Evolutionary conservation across 1,139 yeast genomes (phyloP).

Genomic region (Taphrina sp.): DNA sequence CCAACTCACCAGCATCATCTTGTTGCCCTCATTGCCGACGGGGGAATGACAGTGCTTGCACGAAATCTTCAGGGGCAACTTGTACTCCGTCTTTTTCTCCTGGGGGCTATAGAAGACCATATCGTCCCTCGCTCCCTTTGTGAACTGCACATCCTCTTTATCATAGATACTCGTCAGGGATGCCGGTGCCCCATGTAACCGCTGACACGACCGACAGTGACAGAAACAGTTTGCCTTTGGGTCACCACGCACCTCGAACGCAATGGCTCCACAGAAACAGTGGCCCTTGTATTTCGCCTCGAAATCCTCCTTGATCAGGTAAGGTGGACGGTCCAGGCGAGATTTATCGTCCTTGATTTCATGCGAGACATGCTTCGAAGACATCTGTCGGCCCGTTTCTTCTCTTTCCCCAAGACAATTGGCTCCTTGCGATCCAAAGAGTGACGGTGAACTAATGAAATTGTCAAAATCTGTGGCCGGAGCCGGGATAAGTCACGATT

Average conservation of each 20-base stretch:
- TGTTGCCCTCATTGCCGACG: constrained; percentile 27
- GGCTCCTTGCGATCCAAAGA: too few relatives aligned
- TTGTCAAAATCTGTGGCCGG: too few relatives aligned
- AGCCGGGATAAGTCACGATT: too few relatives aligned
- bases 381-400: too few relatives aligned
- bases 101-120: constrained; percentile 28
- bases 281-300: constrained; percentile 12
- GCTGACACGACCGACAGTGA: constrained; percentile 30
- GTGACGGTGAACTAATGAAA: too few relatives aligned
- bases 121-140: constrained; percentile 10
- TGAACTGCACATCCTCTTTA: constrained; percentile 12
- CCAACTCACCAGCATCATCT: constrained; percentile 23
- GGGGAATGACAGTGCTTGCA: constrained; percentile 20
- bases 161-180: constrained; percentile 20
- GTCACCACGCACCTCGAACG: constrained; percentile 8
- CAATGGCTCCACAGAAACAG: constrained; percentile 27
- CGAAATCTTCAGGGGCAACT: constrained; percentile 15
- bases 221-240: constrained; percentile 15
- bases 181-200: constrained; percentile 24
- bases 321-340: constrained; percentile 17
- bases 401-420: too few relatives aligned
- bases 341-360: constrained; percentile 5
- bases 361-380: background rate
- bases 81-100: constrained; percentile 15
- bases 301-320: constrained; percentile 4